Evolutionary conservation across 495 filamentous ascomycete genomes (phyloP).

Genomic region (Aspergillus panamensis): DNA sequence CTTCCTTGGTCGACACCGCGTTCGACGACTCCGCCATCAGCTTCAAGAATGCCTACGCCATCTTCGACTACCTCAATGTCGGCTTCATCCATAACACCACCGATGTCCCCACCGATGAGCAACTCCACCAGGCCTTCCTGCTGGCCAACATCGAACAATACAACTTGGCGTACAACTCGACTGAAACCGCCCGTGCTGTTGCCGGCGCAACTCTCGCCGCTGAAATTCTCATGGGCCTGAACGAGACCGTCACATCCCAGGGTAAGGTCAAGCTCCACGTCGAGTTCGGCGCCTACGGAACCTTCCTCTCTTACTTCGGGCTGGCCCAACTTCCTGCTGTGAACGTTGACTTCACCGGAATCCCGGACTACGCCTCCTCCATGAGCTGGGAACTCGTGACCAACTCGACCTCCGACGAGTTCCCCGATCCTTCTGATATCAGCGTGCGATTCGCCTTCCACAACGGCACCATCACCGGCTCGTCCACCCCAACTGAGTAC

Average conservation of each 20-base stretch:
- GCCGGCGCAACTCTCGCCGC: constrained; percentile 47
- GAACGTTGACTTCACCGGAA: constrained; percentile 41
- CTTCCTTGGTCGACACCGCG: constrained; percentile 57
- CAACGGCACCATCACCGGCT: constrained; percentile 45
- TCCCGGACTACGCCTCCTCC: constrained; percentile 51
- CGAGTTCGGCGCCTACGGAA: constrained; percentile 49
- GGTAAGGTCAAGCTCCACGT: constrained; percentile 41
- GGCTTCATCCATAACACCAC: constrained; percentile 51
- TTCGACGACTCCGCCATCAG: constrained; percentile 50
- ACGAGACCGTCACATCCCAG: constrained; percentile 38
- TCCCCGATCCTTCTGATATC: constrained; percentile 35
- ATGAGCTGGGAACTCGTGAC: constrained; percentile 56
- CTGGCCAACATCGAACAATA: constrained; percentile 51
- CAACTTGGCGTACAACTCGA: constrained; percentile 50
- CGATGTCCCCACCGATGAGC: constrained; percentile 27
- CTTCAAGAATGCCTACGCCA: constrained; percentile 71
- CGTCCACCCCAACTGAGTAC: constrained; percentile 29
- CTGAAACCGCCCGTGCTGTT: constrained; percentile 47
- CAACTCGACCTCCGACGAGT: constrained; percentile 34
- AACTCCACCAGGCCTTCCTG: constrained; percentile 37
- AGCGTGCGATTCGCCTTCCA: constrained; percentile 53
- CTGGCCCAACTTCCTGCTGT: constrained; percentile 39
- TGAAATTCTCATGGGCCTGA: constrained; percentile 42
- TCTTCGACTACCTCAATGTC: constrained; percentile 56
- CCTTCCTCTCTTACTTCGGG: constrained; percentile 52